These are phyloP conservation scores for Ustilago esculenta DNA, from an alignment of 1,284 basidiomycete genomes.

Conservation along the genomic window DNA sequence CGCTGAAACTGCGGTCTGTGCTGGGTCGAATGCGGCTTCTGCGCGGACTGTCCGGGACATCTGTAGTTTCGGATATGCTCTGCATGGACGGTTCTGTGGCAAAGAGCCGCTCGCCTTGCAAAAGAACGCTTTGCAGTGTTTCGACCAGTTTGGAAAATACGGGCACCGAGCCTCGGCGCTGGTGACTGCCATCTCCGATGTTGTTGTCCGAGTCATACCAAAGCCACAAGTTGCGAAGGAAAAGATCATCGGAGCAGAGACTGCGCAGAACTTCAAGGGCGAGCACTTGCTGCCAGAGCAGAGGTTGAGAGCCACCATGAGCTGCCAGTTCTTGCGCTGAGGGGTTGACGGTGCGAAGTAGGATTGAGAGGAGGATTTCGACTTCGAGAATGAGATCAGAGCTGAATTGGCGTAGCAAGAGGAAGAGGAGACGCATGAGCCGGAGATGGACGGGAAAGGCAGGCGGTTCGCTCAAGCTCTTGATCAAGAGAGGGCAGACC, in stretches of 20 bases:
- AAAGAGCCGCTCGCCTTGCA: slow-evolving; percentile 38
- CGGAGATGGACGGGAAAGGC: slow-evolving; percentile 87
- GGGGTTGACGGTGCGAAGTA: slow-evolving; percentile 49
- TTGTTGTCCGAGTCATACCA: slow-evolving; percentile 51
- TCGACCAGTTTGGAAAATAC: slow-evolving; percentile 58
- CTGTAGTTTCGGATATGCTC: slow-evolving; percentile 1
- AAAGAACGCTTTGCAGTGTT: slow-evolving; percentile 32
- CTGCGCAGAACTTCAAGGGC: slow-evolving; percentile 60
- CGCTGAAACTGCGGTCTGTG: slow-evolving; percentile 46
- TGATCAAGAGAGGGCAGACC: slow-evolving; percentile 87
- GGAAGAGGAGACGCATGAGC: slow-evolving; percentile 89
- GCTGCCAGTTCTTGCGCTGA: slow-evolving; percentile 27
- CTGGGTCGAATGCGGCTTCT: slow-evolving; percentile 29
- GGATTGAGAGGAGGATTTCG: slow-evolving; percentile 64
- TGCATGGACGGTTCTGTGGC: slow-evolving; percentile 34
- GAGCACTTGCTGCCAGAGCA: slow-evolving; percentile 61
- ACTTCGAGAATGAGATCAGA: slow-evolving; percentile 71
- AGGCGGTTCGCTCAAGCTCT: slow-evolving; percentile 76
- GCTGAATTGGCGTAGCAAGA: slow-evolving; percentile 90
- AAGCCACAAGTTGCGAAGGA: slow-evolving; percentile 60
- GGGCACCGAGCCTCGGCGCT: slow-evolving; percentile 14
- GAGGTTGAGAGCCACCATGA: slow-evolving; percentile 32
- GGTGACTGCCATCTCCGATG: slow-evolving; percentile 1
- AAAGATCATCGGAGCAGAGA: slow-evolving; percentile 56
- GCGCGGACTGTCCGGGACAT: slow-evolving; percentile 27